Evolutionary conservation across 2,329 filamentous ascomycete species (phyloP).

Genomic region (Coleophoma eucalyptorum): DNA sequence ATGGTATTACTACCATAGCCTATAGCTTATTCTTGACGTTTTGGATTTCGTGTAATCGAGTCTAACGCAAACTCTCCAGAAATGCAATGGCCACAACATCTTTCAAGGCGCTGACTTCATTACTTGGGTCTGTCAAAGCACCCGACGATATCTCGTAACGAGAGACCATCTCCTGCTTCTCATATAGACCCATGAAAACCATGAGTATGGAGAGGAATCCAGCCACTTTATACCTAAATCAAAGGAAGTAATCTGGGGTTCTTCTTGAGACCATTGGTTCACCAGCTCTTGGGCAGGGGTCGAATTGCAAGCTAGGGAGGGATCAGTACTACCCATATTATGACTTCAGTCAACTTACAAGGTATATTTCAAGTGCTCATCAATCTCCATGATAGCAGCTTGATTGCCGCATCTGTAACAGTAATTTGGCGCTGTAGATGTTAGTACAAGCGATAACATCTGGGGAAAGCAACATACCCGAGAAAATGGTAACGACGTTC

Average conservation of each 20-base stretch:
- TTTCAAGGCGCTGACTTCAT: slow-evolving; percentile 7
- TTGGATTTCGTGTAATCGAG: slow-evolving; percentile 23
- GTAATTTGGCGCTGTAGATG: slow-evolving; percentile 72
- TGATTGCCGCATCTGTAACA: slow-evolving; percentile 99
- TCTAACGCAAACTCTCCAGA: slow-evolving; percentile 28
- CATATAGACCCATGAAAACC: no score
- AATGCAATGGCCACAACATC: slow-evolving; percentile 7
- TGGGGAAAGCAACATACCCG: slow-evolving; percentile 53
- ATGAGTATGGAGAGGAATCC: no score
- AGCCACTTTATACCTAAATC: slow-evolving; percentile 29
- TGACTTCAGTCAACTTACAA: slow-evolving; percentile 65
- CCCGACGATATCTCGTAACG: no score
- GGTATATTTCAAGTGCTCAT: slow-evolving; percentile 98
- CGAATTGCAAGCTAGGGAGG: slow-evolving; percentile 86
- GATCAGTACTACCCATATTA: slow-evolving; percentile 20
- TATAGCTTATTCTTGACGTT: slow-evolving; percentile 2
- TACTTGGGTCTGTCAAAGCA: not conserved
- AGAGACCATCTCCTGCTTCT: no score
- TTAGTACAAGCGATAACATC: slow-evolving; percentile 19
- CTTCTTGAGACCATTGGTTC: slow-evolving; percentile 98
- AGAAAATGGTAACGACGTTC: slow-evolving; percentile 99
- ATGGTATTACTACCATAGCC: no score
- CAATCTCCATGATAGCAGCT: slow-evolving; percentile 99
- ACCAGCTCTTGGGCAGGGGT: slow-evolving; percentile 93
- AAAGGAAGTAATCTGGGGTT: slow-evolving; percentile 99